These are phyloP conservation scores for Hypoxylon fuscum DNA, from an alignment of 495 filamentous ascomycete species.

Conservation along the genomic window DNA sequence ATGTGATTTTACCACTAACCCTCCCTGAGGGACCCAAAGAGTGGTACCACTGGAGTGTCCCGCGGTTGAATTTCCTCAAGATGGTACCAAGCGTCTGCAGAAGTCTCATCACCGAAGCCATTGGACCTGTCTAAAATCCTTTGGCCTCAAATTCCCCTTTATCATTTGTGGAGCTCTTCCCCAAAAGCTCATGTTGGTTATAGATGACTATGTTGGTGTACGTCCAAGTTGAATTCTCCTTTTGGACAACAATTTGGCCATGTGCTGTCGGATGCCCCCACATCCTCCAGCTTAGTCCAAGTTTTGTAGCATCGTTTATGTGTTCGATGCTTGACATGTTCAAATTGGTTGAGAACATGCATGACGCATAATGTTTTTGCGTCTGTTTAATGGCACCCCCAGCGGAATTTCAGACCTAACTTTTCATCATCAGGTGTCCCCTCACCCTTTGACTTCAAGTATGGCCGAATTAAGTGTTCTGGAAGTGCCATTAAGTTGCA, in stretches of 20 bases:
- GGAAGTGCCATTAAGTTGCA: not conserved
- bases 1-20: too few species aligned
- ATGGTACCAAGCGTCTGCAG: not conserved
- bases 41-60: not conserved
- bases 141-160: not conserved
- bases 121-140: not conserved
- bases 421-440: not conserved
- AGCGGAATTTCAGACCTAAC: not conserved
- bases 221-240: not conserved
- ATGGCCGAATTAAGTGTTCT: not conserved
- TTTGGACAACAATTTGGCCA: not conserved
- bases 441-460: not conserved
- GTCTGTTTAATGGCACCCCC: not conserved
- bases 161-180: not conserved
- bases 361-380: too few species aligned
- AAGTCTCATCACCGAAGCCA: not conserved
- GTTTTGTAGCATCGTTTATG: not conserved
- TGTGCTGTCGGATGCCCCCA: not conserved
- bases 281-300: not conserved
- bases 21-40: not conserved
- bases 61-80: not conserved
- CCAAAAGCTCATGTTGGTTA: not conserved
- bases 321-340: not conserved
- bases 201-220: not conserved
- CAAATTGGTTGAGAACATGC: not conserved